Base-by-base conservation (phyloP, 768 basidiomycete species). In the Amanita phalloides region DNA sequence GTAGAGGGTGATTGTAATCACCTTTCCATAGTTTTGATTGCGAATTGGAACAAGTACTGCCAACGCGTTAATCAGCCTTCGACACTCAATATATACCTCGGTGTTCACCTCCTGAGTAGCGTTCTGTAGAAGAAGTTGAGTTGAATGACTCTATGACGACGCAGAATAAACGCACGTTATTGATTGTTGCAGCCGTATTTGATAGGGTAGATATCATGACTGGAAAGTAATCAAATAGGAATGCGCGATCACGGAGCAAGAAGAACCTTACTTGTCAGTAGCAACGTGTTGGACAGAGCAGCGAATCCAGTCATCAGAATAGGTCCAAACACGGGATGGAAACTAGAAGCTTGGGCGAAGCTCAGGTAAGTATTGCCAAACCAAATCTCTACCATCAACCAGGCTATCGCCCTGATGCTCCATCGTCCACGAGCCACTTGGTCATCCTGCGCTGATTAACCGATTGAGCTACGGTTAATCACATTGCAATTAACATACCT, bases 1-100 rank as follows among this genome's bases (percentile, higher is more conserved):
- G 30, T 3, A 21, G 4, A 38, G 10, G 11, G 35, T 36, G 48
- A 48, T 13, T n/a, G 7, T 23, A 43, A 71, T 51, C 58, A 86
- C 88, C 90, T 89, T 75, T 94, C 88, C 46, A 95, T 86, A 0
- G 92, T 95, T 33, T 79, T 72, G 51, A 96, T 86, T 6, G 89
- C 78, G 58, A 79, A 83, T 66, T 95, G 92, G 68, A 90, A 95
- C 10, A 94, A 67, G 65, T 90, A 87, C 84, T 93, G 59, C 3
- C 51, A 35, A 72, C 74, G 74, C 38, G 78, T 49, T 44, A 46
- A 76, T 41, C 71, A 42, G 38, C 4, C 6, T n/a, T 4, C 20
- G 21, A 6, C 21, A 41, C 38, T 17, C 64, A n/a, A 80, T 71
- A 49, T 9, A 44, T 17, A 13, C 51, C 38, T 51, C 38, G 13